These are phyloP conservation scores for Erodium chrysanthum DNA, from an alignment of 441 rosid genomes.

Conservation along the genomic window DNA sequence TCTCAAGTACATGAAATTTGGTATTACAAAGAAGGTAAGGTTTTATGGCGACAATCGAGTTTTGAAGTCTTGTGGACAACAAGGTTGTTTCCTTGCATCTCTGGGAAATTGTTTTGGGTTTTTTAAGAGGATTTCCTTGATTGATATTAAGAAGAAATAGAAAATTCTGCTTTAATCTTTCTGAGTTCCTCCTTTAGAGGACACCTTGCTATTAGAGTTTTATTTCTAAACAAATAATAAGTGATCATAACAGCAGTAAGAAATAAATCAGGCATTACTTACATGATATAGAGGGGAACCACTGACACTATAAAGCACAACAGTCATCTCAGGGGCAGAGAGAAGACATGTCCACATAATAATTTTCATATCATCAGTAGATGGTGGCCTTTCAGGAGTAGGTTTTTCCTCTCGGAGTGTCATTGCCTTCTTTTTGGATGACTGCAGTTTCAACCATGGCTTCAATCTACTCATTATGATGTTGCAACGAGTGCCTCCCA, in stretches of 20 bases:
- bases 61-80: background rate
- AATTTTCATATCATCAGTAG: slow-evolving; percentile 47
- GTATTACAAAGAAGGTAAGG: too few species aligned
- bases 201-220: slow-evolving; percentile 10
- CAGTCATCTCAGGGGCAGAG: slow-evolving; percentile 96
- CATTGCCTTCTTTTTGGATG: slow-evolving; percentile 56
- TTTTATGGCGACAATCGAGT: too few species aligned
- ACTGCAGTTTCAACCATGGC: slow-evolving; percentile 76
- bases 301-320: slow-evolving; percentile 50
- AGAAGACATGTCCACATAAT: slow-evolving; percentile 90
- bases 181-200: slow-evolving; percentile 11
- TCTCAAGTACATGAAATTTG: too few species aligned
- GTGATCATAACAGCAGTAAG: slow-evolving; percentile 5
- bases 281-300: slow-evolving; percentile 79
- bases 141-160: background rate
- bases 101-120: background rate
- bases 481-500: slow-evolving; percentile 77
- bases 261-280: slow-evolving; percentile 32
- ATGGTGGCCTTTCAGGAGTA: slow-evolving; percentile 36
- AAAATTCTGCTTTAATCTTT: background rate
- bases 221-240: slow-evolving; percentile 10
- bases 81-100: background rate
- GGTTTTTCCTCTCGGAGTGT: slow-evolving; percentile 51
- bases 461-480: slow-evolving; percentile 55
- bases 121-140: background rate